phyloP scores from a whole-genome alignment of 352 stramenopile species.

The Globisporangium nodosum region DNA sequence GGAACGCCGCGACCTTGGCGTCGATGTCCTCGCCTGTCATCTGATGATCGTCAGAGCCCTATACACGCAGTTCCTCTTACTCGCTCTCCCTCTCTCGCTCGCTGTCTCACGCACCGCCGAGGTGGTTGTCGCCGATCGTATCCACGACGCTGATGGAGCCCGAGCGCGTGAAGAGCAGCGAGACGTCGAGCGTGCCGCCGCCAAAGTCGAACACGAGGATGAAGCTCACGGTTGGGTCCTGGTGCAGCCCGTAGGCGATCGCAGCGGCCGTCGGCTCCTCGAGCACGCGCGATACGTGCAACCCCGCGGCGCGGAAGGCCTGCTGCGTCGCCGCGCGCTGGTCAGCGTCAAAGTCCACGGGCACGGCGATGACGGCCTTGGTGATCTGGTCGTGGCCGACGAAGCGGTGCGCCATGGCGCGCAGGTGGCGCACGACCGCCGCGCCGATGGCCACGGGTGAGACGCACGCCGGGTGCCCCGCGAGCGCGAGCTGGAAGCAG shows the following conservation, averaged over 20 bases:
- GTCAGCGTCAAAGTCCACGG: slow-evolving; percentile 87
- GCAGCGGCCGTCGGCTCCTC: slow-evolving; percentile 98
- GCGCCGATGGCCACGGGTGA: slow-evolving; percentile 40
- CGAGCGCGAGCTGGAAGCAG: slow-evolving; percentile 41
- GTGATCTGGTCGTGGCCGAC: slow-evolving; percentile 66
- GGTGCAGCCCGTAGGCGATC: slow-evolving; percentile 97
- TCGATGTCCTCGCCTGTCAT: slow-evolving; percentile 88
- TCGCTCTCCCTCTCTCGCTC: background rate
- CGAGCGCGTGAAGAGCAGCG: slow-evolving; percentile 93
- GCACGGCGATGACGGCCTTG: slow-evolving; percentile 87
- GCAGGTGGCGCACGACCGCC: slow-evolving; percentile 38
- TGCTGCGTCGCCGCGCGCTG: slow-evolving; percentile 84
- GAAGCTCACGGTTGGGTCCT: slow-evolving; percentile 88
- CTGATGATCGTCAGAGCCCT: slow-evolving; percentile 22
- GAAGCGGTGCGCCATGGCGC: slow-evolving; percentile 37
- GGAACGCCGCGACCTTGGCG: slow-evolving; percentile 84
- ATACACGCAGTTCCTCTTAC: background rate
- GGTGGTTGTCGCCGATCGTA: slow-evolving; percentile 92
- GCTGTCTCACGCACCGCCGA: slow-evolving; percentile 58
- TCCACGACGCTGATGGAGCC: slow-evolving; percentile 90
- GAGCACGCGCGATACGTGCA: slow-evolving; percentile 93
- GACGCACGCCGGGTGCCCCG: slow-evolving; percentile 36
- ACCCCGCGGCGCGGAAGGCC: slow-evolving; percentile 83
- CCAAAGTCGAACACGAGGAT: slow-evolving; percentile 98
- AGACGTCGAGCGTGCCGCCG: slow-evolving; percentile 96